Percentiles rank a stretch among this genome's conserved stretches.
Evolutionary conservation across 305 asterid genomes (phyloP).

Genomic region (Plantago coronopus): DNA sequence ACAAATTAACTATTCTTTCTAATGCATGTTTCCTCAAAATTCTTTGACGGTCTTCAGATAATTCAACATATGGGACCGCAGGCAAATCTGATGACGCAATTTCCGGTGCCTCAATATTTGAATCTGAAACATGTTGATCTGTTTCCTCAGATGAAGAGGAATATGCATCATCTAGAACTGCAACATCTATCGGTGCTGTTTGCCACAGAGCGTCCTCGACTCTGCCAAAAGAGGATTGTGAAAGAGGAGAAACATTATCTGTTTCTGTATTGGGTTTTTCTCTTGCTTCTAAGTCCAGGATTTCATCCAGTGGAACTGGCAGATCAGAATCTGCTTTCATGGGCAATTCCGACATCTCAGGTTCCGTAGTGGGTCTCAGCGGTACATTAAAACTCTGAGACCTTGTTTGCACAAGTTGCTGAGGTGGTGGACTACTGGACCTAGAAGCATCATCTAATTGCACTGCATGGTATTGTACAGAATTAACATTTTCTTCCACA

Average conservation of each 20-base stretch:
- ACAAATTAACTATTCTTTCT: constrained; percentile 66
- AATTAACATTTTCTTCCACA: constrained; percentile 49
- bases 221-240: constrained; percentile 39
- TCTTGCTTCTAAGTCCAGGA: constrained; percentile 38
- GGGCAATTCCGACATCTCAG: constrained; percentile 38
- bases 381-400: constrained; percentile 40
- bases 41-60: constrained; percentile 59
- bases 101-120: constrained; percentile 49
- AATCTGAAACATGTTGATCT: constrained; percentile 55
- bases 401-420: constrained; percentile 31
- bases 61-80: constrained; percentile 45
- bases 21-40: constrained; percentile 52
- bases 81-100: constrained; percentile 51
- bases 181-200: constrained; percentile 33
- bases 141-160: constrained; percentile 72
- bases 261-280: constrained; percentile 38
- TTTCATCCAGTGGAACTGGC: constrained; percentile 37
- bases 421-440: constrained; percentile 31
- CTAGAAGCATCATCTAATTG: constrained; percentile 50
- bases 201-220: constrained; percentile 43
- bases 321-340: constrained; percentile 30
- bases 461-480: constrained; percentile 37
- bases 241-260: constrained; percentile 33
- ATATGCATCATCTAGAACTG: constrained; percentile 57
- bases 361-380: constrained; percentile 41